Conservation (phyloP, 2,329 filamentous ascomycete species). For the Claviceps maximensis region DNA sequence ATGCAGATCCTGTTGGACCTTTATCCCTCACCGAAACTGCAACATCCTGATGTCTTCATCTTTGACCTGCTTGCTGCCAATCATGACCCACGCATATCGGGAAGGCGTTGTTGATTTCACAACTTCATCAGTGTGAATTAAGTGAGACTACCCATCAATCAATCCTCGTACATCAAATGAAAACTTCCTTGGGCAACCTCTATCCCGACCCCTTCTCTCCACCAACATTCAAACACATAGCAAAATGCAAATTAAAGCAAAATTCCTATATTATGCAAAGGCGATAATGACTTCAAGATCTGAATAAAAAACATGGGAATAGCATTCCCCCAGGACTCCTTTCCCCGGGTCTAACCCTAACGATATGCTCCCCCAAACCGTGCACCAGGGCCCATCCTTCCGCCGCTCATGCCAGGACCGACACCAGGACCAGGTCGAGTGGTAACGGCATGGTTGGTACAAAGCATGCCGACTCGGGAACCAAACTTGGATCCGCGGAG, state of each 20-base stretch:
- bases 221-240: neutral
- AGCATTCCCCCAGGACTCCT: neutral
- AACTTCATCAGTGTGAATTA: too few species aligned
- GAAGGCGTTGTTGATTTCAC: neutral
- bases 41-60: neutral
- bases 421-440: constrained; percentile 80
- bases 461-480: constrained; percentile 96
- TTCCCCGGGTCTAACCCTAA: constrained; percentile 22
- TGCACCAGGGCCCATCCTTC: constrained; percentile 40
- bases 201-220: neutral
- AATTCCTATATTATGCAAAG: constrained; percentile 10
- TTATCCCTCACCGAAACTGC: neutral
- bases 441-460: constrained; percentile 82
- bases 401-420: constrained; percentile 48
- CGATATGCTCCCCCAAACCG: constrained; percentile 48
- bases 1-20: constrained; percentile 1
- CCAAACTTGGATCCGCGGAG: constrained; percentile 97
- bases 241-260: constrained; percentile 6
- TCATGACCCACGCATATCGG: neutral
- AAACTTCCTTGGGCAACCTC: neutral
- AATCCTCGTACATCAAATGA: neutral
- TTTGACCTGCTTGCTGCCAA: neutral
- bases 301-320: constrained; percentile 4
- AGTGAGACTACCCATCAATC: neutral
- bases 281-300: constrained; percentile 8